These are phyloP conservation scores for Dictyostelium capitatum DNA, from an alignment of 78 protist genomes.

Conservation along the genomic window DNA sequence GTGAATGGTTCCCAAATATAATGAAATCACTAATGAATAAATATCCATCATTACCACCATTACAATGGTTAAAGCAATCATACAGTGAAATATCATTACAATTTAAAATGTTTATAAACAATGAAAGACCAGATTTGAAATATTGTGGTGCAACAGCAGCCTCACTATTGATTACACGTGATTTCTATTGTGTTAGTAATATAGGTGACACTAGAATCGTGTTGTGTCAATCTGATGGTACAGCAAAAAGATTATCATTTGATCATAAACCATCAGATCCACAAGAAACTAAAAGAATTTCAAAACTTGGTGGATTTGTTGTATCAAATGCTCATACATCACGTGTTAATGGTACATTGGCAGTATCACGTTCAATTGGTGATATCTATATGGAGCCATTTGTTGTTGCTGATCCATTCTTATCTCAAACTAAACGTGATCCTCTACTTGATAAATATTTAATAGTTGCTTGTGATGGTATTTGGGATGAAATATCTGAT, in stretches of 20 bases:
- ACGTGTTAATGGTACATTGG: conserved; percentile 89
- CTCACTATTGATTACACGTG: conserved; percentile 56
- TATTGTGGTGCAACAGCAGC: conserved; percentile 92
- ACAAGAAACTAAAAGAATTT: conserved; percentile 86
- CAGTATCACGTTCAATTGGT: conserved; percentile 91
- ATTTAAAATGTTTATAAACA: conserved; percentile 16
- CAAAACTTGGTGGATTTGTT: conserved; percentile 88
- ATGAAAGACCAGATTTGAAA: conserved; percentile 62
- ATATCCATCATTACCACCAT: conserved; percentile 56
- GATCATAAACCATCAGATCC: conserved; percentile 92
- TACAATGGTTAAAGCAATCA: conserved; percentile 73
- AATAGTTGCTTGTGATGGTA: conserved; percentile 95
- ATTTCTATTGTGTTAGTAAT: conserved; percentile 78
- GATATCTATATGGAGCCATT: conserved; percentile 84
- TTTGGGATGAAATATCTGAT: conserved; percentile 95
- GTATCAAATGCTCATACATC: conserved; percentile 43
- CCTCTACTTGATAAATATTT: conserved; percentile 54
- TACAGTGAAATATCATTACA: conserved; percentile 40
- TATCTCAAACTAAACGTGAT: conserved; percentile 28
- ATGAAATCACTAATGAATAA: conserved; percentile 34
- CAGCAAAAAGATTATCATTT: conserved; percentile 77
- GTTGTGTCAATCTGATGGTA: conserved; percentile 53
- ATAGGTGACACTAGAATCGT: conserved; percentile 94
- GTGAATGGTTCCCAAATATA: conserved; percentile 74
- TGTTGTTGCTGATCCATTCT: conserved; percentile 73